Percentiles rank a stretch among this genome's conserved stretches.
Evolutionary conservation across 768 basidiomycete genomes (phyloP).

Genomic region (Suillus bovinus): DNA sequence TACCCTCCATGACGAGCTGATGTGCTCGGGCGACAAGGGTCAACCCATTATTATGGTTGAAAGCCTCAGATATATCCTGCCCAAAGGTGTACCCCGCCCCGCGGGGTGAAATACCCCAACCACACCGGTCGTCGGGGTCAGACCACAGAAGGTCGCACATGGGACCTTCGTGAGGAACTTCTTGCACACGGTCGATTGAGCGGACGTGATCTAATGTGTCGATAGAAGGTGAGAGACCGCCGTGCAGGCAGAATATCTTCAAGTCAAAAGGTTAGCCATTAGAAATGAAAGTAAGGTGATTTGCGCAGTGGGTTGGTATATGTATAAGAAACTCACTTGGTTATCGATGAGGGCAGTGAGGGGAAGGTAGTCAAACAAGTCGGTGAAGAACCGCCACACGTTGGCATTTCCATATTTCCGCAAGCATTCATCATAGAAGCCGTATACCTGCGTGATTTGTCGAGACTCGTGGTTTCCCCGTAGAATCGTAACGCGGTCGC

Average conservation of each 20-base stretch:
- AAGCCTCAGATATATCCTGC: conserved; percentile 98
- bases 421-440: conserved; percentile 99
- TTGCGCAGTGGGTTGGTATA: not conserved
- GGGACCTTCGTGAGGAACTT: conserved; percentile 98
- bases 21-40: conserved; percentile 94
- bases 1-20: conserved; percentile 97
- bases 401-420: conserved; percentile 99
- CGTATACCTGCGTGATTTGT: conserved; percentile 99
- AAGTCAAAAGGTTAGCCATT: conserved; percentile 5
- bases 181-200: conserved; percentile 97
- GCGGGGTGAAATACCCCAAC: conserved; percentile 99
- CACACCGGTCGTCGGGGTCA: conserved; percentile 98
- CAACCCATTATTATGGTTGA: conserved; percentile 98
- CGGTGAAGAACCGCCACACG: conserved; percentile 99
- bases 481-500: conserved; percentile 96
- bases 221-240: conserved; percentile 97
- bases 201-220: conserved; percentile 99
- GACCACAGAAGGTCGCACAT: conserved; percentile 99
- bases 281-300: not conserved
- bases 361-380: conserved; percentile 97
- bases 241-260: conserved; percentile 98
- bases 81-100: conserved; percentile 99
- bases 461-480: conserved; percentile 98
- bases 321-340: conserved; percentile 68
- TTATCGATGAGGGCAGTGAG: conserved; percentile 98